Conservation (phyloP, 1,284 basidiomycete genomes). For the Leccinum griseonigrum region DNA sequence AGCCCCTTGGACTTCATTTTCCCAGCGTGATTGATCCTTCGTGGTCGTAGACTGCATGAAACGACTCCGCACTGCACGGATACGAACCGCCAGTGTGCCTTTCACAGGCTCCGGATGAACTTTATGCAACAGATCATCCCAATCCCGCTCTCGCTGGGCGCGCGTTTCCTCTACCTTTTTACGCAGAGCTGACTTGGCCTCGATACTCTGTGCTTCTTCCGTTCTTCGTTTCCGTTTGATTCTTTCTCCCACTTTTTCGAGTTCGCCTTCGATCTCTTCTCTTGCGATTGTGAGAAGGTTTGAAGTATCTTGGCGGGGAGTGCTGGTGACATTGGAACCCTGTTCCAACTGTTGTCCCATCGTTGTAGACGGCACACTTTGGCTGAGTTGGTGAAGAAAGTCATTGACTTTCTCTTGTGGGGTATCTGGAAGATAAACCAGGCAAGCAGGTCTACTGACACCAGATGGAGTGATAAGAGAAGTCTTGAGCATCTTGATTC, state of each 20-base stretch:
- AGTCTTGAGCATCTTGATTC: slow-evolving; percentile 65
- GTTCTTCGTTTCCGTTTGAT: slow-evolving; percentile 28
- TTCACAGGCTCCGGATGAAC: slow-evolving; percentile 53
- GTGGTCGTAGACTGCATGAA: slow-evolving; percentile 56
- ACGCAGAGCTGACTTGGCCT: slow-evolving; percentile 49
- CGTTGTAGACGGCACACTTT: slow-evolving; percentile 33
- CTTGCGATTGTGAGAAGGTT: slow-evolving; percentile 44
- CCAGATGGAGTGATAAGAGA: slow-evolving; percentile 54
- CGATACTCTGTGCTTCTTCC: slow-evolving; percentile 39
- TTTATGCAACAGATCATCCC: slow-evolving; percentile 54
- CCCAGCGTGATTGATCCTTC: slow-evolving; percentile 57
- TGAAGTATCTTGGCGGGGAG: slow-evolving; percentile 49
- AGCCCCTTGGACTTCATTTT: slow-evolving; percentile 53
- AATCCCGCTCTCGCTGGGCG: slow-evolving; percentile 56
- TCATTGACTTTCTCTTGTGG: slow-evolving; percentile 48
- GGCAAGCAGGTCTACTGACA: slow-evolving; percentile 48
- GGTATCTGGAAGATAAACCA: slow-evolving; percentile 59
- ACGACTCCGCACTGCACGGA: slow-evolving; percentile 50
- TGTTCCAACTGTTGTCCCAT: slow-evolving; percentile 40
- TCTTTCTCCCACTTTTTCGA: slow-evolving; percentile 40
- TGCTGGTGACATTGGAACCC: slow-evolving; percentile 53
- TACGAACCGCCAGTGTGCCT: slow-evolving; percentile 45
- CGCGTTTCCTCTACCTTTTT: slow-evolving; percentile 58
- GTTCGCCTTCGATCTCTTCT: slow-evolving; percentile 40
- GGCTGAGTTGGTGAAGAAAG: slow-evolving; percentile 53